These are phyloP conservation scores for Bothriochloa decipiens DNA, from an alignment of 176 grass and related monocot species.

Conservation along the genomic window DNA sequence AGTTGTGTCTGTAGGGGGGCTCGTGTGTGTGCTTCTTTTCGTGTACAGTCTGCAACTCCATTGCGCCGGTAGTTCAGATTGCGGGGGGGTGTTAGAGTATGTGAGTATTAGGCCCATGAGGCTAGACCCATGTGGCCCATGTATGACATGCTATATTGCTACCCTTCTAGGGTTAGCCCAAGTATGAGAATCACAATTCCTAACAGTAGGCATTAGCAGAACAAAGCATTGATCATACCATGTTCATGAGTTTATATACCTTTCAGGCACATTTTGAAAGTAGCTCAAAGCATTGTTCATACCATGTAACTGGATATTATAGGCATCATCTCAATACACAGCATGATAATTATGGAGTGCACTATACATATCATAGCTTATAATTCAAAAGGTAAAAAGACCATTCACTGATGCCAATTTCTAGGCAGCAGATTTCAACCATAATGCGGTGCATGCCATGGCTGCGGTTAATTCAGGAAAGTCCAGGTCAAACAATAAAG, in stretches of 20 bases:
- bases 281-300: slow-evolving; percentile 4
- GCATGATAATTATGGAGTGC: background rate
- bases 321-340: background rate
- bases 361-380: background rate
- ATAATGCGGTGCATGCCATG: background rate
- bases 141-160: no score
- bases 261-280: background rate
- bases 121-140: no score
- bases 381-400: background rate
- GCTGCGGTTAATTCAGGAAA: background rate
- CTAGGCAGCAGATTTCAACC: background rate
- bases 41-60: no score
- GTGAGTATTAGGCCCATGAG: no score
- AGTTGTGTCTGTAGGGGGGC: no score
- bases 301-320: slow-evolving; percentile 9
- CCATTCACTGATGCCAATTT: background rate
- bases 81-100: no score
- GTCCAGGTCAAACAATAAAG: slow-evolving; percentile 6
- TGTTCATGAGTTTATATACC: background rate
- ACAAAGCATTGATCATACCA: background rate
- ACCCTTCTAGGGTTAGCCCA: no score
- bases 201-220: background rate
- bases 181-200: no score
- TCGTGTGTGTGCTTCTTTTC: no score
- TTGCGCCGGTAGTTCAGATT: no score